Evolutionary conservation across 345 rosid genomes (phyloP).

Genomic region (Citrus hindsii): DNA sequence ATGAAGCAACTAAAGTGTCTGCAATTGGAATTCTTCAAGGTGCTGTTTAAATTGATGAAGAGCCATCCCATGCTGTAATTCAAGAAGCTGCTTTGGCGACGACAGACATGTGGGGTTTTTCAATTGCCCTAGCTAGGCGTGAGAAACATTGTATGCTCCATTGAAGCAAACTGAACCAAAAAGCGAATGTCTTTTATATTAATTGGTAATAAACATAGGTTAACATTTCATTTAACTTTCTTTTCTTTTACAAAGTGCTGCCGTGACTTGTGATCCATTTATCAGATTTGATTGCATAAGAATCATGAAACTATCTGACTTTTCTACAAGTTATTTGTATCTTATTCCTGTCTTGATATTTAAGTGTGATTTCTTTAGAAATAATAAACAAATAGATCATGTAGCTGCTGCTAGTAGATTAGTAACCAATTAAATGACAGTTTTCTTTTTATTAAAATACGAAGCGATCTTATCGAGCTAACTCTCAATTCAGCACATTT

Average conservation of each 20-base stretch:
- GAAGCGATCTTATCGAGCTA: neutral
- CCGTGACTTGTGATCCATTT: neutral
- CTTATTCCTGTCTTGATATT: neutral
- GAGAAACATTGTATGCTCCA: slow-evolving; percentile 9
- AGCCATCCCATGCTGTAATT: slow-evolving; percentile 14
- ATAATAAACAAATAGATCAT: neutral
- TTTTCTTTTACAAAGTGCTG: neutral
- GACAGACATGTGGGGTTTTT: slow-evolving; percentile 10
- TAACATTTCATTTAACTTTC: neutral
- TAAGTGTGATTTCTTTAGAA: neutral
- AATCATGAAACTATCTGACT: neutral
- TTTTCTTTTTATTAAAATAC: neutral
- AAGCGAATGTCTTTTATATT: neutral
- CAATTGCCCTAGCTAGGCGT: slow-evolving; percentile 2
- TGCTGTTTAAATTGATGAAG: neutral
- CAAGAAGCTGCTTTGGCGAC: slow-evolving; percentile 12
- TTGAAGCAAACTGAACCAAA: neutral
- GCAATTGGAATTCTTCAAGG: slow-evolving; percentile 4
- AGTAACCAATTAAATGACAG: neutral
- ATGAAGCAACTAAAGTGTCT: neutral
- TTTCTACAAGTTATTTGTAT: neutral
- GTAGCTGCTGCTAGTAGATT: neutral
- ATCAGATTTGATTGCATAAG: neutral
- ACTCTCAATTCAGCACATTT: neutral
- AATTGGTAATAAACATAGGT: neutral